Percentiles rank a stretch among this genome's conserved stretches.
These are phyloP conservation scores for Rutstroemia sp. DNA, from an alignment of 2,329 filamentous ascomycete genomes.

Conservation along the genomic window DNA sequence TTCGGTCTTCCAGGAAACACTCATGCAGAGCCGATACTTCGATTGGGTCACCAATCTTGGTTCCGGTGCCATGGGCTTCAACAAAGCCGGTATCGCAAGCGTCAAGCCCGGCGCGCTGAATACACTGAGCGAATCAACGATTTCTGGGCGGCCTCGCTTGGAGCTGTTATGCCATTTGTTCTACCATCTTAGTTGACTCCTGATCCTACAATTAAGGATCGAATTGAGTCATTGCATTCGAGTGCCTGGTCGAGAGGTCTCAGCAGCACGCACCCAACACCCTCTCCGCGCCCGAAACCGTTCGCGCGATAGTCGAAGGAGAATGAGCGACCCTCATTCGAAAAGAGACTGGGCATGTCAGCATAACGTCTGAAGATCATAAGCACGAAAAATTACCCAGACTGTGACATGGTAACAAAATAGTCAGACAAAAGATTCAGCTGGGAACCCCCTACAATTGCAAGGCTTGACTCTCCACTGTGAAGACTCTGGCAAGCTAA, in stretches of 20 bases:
- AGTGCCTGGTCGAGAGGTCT: conserved; percentile 46
- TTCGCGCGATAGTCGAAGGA: conserved; percentile 49
- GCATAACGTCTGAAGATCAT: conserved; percentile 47
- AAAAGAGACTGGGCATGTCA: conserved; percentile 10
- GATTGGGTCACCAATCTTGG: conserved; percentile 24
- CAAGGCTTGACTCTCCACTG: conserved; percentile 37
- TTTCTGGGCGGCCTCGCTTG: conserved; percentile 37
- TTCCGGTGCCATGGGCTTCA: conserved; percentile 27
- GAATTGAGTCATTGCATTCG: conserved; percentile 35
- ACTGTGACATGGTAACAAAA: conserved; percentile 14
- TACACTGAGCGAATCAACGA: conserved; percentile 19
- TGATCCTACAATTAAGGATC: conserved; percentile 36
- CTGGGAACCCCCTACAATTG: conserved; percentile 35
- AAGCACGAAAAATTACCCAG: conserved; percentile 1
- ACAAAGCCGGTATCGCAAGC: conserved; percentile 16
- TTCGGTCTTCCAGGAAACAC: conserved; percentile 16
- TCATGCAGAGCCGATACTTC: conserved; percentile 21
- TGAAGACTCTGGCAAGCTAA: conserved; percentile 45
- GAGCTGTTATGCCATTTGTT: conserved; percentile 39
- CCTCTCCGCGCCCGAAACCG: conserved; percentile 60
- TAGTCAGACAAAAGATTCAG: conserved; percentile 28
- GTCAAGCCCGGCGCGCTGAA: conserved; percentile 12
- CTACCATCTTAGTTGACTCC: conserved; percentile 40
- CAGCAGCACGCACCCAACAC: conserved; percentile 50
- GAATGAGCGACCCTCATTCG: conserved; percentile 29